phyloP scores from a whole-genome alignment of 2,329 filamentous ascomycete species.

The Pseudogymnoascus sp. region DNA sequence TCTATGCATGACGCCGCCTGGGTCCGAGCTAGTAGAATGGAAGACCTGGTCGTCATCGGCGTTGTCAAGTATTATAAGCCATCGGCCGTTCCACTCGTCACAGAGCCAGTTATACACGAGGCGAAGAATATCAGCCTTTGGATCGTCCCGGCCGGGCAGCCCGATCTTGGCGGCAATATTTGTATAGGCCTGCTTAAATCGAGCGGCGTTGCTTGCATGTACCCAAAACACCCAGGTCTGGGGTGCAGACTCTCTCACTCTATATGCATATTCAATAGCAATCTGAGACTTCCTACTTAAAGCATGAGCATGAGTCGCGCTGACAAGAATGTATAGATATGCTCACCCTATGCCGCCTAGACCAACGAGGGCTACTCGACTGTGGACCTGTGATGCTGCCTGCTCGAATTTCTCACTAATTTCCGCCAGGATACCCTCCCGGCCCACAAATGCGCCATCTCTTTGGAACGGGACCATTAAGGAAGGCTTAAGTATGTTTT shows the following conservation, averaged over 20 bases:
- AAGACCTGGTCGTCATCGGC: slow-evolving; percentile 16
- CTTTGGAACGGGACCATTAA: slow-evolving; percentile 14
- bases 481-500: slow-evolving; percentile 1
- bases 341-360: slow-evolving; percentile 16
- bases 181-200: slow-evolving; percentile 18
- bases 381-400: slow-evolving; percentile 8
- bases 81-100: slow-evolving; percentile 14
- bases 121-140: slow-evolving; percentile 16
- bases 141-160: slow-evolving; percentile 14
- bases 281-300: slow-evolving; percentile 19
- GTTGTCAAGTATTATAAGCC: slow-evolving; percentile 22
- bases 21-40: not conserved
- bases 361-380: slow-evolving; percentile 14
- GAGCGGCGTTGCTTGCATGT: slow-evolving; percentile 11
- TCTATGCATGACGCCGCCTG: not conserved
- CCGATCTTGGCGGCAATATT: slow-evolving; percentile 16
- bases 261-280: slow-evolving; percentile 19
- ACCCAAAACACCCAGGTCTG: slow-evolving; percentile 19
- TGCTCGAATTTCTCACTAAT: slow-evolving; percentile 3
- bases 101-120: slow-evolving; percentile 18
- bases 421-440: slow-evolving; percentile 10
- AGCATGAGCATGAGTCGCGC: not conserved
- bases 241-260: not conserved
- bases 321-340: not conserved
- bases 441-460: slow-evolving; percentile 16